Evolutionary conservation across 257 asterid genomes (phyloP), one percentile per base, ranked within the genome.

Genomic region (Echium plantagineum): DNA sequence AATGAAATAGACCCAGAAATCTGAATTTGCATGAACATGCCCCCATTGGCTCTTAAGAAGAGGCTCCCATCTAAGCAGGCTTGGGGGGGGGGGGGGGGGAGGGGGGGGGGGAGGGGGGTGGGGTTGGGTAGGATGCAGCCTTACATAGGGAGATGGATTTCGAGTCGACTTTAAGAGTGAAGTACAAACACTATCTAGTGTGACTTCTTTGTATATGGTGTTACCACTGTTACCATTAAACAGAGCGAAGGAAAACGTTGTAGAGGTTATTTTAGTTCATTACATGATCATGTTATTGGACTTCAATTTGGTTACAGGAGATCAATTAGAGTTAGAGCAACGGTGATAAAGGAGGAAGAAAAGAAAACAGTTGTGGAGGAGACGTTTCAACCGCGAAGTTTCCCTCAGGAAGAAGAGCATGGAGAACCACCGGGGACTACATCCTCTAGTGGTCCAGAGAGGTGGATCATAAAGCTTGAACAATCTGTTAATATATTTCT

Each of bases 401-500:
- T 74, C 61, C 91, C 96, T 0, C 80, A 65, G 38, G 76, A 66
- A 30, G 81, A 70, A 73, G 68, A 74, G 58, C 81, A 80, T 62
- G 87, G 75, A 52, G 69, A 69, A 52, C 64, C 70, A 17, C 72
- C 80, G 0, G 78, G 75, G 21, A 66, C 65, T 66, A 70, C 93
- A 8, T 62, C 83, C 21, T 54, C 90, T 28, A 76, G 70, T 72
- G 86, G 75, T 74, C 63, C 74, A 16, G 91, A 86, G 69, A 83
- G 77, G 68, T 77, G 80, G 90, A 64, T 78, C 60, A 71, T 89
- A 66, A 89, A 89, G 78, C 2, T 84, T 38, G 99, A 93, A 80
- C 99, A 89, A 63, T 89, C 97, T n/a, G 58, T 86, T 53, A 93
- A 93, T 78, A 75, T 89, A 55, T 68, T 89, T 53, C 94, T 93